phyloP scores from a whole-genome alignment of 805 yeast genomes.

The Barnettozyma californica region DNA sequence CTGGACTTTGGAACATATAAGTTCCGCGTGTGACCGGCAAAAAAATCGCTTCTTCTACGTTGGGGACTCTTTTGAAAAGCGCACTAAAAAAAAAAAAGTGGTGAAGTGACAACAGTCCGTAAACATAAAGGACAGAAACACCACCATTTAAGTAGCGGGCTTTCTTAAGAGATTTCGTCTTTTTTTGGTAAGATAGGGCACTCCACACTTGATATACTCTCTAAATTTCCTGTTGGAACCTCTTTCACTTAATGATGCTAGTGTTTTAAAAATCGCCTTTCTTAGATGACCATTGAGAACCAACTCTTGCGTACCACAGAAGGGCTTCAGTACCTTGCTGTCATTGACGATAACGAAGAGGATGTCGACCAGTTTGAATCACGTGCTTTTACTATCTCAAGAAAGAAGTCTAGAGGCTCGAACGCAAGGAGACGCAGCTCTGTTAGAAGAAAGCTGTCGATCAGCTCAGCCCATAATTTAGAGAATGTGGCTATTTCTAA shows the following conservation, averaged over 20 bases:
- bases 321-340: neutral
- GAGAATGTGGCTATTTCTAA: conserved; percentile 9
- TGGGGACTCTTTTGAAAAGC: too few species aligned
- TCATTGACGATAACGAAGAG: neutral
- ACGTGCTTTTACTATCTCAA: neutral
- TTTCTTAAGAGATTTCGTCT: too few species aligned
- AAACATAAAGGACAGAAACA: too few species aligned
- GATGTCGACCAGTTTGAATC: neutral
- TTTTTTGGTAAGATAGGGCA: too few species aligned
- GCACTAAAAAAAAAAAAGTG: too few species aligned
- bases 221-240: too few species aligned
- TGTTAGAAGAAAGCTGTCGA: conserved; percentile 16
- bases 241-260: neutral
- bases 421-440: conserved; percentile 12
- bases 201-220: too few species aligned
- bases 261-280: neutral
- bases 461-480: conserved; percentile 13
- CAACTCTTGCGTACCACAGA: neutral
- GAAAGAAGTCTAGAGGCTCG: neutral
- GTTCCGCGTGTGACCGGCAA: too few species aligned
- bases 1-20: too few species aligned
- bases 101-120: too few species aligned
- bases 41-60: too few species aligned
- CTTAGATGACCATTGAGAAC: neutral
- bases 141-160: too few species aligned